These are phyloP conservation scores for Mycothermus thermophilus DNA, from an alignment of 495 filamentous ascomycete genomes.

Conservation along the genomic window DNA sequence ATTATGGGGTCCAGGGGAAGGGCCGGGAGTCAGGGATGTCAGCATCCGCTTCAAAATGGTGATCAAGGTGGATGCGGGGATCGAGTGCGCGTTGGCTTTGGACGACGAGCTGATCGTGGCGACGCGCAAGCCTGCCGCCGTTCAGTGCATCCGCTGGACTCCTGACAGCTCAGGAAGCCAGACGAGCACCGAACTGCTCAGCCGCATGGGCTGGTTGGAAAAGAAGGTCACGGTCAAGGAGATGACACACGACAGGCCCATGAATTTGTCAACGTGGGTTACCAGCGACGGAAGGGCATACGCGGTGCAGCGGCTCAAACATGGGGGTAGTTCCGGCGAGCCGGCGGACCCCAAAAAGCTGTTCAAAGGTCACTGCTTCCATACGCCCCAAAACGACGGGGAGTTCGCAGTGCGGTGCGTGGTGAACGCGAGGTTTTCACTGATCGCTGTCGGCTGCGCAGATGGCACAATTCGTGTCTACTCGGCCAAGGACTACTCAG, in stretches of 20 bases:
- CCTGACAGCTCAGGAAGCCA: constrained; percentile 69
- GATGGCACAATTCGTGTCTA: constrained; percentile 77
- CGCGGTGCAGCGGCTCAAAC: constrained; percentile 59
- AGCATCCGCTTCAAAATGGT: constrained; percentile 92
- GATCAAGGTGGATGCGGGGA: constrained; percentile 94
- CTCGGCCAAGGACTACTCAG: constrained; percentile 79
- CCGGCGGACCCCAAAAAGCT: constrained; percentile 42
- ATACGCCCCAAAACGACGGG: constrained; percentile 45
- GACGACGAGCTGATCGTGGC: constrained; percentile 91
- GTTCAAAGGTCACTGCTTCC: constrained; percentile 87
- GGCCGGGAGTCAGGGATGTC: constrained; percentile 69
- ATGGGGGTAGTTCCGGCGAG: constrained; percentile 13
- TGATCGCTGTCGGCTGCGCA: constrained; percentile 74
- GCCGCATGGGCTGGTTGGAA: constrained; percentile 68
- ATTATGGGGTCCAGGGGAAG: constrained; percentile 52
- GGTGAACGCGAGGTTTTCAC: constrained; percentile 87
- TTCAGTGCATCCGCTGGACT: constrained; percentile 93
- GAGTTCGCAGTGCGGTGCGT: constrained; percentile 58
- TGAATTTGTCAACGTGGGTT: constrained; percentile 93
- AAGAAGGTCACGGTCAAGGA: constrained; percentile 63
- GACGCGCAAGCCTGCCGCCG: constrained; percentile 80
- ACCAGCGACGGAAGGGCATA: constrained; percentile 83
- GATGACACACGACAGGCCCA: constrained; percentile 93
- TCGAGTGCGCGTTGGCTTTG: constrained; percentile 70
- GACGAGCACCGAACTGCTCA: constrained; percentile 82